phyloP scores from a whole-genome alignment of 306 rosid species.

The Cucurbita maxima region DNA sequence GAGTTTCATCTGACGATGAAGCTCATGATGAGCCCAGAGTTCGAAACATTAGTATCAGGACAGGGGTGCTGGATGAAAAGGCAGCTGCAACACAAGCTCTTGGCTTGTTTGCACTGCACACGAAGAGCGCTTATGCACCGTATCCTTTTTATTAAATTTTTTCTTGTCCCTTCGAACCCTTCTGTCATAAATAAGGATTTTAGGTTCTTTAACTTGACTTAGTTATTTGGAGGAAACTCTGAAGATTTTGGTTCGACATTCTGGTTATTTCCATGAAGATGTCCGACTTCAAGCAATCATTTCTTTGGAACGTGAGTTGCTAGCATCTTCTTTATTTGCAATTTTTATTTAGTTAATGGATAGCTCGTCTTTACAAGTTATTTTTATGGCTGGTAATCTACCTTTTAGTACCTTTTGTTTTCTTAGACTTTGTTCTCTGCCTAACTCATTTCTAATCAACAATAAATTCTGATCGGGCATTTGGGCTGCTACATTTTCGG shows the following conservation, averaged over 20 bases:
- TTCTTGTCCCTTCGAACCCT: neutral
- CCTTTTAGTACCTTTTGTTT: neutral
- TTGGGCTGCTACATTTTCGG: neutral
- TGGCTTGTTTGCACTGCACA: slow-evolving; percentile 85
- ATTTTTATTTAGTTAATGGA: neutral
- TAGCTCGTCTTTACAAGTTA: neutral
- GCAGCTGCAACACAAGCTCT: slow-evolving; percentile 99
- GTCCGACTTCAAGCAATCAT: slow-evolving; percentile 94
- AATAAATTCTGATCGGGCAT: neutral
- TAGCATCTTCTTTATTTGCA: slow-evolving; percentile 2
- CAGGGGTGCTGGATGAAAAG: slow-evolving; percentile 97
- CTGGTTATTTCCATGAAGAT: slow-evolving; percentile 89
- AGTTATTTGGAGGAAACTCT: slow-evolving; percentile 94
- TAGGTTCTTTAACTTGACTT: slow-evolving; percentile 31
- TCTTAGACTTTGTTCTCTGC: neutral
- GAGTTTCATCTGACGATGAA: slow-evolving; percentile 96
- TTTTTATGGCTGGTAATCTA: neutral
- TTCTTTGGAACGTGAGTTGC: slow-evolving; percentile 64
- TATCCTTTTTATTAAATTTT: slow-evolving; percentile 33
- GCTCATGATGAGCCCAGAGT: slow-evolving; percentile 96
- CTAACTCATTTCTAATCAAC: neutral
- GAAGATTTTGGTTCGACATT: slow-evolving; percentile 63
- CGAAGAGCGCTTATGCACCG: slow-evolving; percentile 75
- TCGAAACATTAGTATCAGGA: slow-evolving; percentile 81
- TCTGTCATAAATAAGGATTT: neutral